Conservation (phyloP, 257 asterid genomes). For the Nicotiana tabacum region DNA sequence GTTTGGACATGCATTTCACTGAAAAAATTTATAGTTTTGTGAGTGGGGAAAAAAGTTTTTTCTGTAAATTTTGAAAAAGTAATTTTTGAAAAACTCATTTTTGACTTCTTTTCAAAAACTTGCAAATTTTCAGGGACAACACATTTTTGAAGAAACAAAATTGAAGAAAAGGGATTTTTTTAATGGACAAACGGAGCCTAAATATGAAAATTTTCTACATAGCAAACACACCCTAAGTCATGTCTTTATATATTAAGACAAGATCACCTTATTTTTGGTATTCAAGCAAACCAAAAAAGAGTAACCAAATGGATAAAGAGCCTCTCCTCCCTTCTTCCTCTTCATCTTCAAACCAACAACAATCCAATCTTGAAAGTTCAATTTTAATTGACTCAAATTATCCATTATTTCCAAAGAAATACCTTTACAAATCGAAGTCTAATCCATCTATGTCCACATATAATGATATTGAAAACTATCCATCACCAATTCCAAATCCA, state of each 20-base stretch:
- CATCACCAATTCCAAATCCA: conserved; percentile 23
- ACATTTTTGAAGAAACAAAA: too few species aligned
- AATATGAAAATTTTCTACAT: too few species aligned
- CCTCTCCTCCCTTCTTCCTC: conserved; percentile 47
- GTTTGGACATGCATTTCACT: too few species aligned
- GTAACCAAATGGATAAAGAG: conserved; percentile 50
- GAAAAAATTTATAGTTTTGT: too few species aligned
- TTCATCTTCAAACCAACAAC: conserved; percentile 13
- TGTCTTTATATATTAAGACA: not conserved
- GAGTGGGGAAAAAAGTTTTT: too few species aligned
- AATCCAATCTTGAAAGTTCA: conserved; percentile 22
- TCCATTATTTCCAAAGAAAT: conserved; percentile 34
- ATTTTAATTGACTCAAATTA: conserved; percentile 37
- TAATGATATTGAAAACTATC: conserved; percentile 32
- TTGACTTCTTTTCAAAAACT: too few species aligned
- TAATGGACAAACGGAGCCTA: too few species aligned
- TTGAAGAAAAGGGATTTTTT: too few species aligned
- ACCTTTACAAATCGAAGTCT: conserved; percentile 66
- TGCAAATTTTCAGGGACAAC: too few species aligned
- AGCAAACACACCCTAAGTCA: not conserved
- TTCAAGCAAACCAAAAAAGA: not conserved
- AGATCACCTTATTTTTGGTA: conserved; percentile 4
- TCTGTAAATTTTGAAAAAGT: too few species aligned
- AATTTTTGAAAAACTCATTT: too few species aligned
- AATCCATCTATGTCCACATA: conserved; percentile 76